Percentiles rank a stretch among this genome's conserved stretches.
phyloP scores from a whole-genome alignment of 306 rosid genomes.

The Hippophae tibetana region DNA sequence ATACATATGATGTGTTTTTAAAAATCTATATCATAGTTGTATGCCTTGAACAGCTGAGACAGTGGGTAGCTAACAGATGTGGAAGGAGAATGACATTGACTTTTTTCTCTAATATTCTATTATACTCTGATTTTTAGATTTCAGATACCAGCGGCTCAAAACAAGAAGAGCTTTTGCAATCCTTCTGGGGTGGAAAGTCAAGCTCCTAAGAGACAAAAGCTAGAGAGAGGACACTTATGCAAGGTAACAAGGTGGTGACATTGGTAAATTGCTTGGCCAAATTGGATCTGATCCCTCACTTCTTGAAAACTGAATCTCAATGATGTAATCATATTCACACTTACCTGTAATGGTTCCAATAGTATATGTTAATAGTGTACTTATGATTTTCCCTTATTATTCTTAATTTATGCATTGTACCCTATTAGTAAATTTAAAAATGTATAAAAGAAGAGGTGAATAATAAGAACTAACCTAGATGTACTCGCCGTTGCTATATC shows the following conservation, averaged over 20 bases:
- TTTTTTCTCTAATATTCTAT: conserved; percentile 11
- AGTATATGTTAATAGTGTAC: too few species aligned
- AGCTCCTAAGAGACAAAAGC: conserved; percentile 83
- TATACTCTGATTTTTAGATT: conserved; percentile 37
- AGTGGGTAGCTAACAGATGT: background rate
- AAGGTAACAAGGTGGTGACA: conserved; percentile 43
- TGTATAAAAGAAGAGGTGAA: too few species aligned
- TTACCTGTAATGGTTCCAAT: too few species aligned
- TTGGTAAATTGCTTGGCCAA: background rate
- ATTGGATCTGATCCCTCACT: background rate
- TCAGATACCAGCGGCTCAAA: conserved; percentile 39
- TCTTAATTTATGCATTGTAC: too few species aligned
- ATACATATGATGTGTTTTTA: background rate
- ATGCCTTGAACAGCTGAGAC: conserved; percentile 6
- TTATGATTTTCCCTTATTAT: too few species aligned
- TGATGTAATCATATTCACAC: too few species aligned
- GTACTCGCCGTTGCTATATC: too few species aligned
- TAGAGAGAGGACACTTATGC: conserved; percentile 67
- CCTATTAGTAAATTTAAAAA: too few species aligned
- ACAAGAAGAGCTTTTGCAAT: conserved; percentile 31
- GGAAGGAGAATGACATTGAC: conserved; percentile 9
- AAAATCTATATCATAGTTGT: background rate
- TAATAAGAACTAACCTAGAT: too few species aligned
- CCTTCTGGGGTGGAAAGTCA: conserved; percentile 60
- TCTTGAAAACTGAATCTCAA: conserved; percentile 1